Conservation (phyloP, 176 grass and related monocot genomes). For the Zoysia japonica region DNA sequence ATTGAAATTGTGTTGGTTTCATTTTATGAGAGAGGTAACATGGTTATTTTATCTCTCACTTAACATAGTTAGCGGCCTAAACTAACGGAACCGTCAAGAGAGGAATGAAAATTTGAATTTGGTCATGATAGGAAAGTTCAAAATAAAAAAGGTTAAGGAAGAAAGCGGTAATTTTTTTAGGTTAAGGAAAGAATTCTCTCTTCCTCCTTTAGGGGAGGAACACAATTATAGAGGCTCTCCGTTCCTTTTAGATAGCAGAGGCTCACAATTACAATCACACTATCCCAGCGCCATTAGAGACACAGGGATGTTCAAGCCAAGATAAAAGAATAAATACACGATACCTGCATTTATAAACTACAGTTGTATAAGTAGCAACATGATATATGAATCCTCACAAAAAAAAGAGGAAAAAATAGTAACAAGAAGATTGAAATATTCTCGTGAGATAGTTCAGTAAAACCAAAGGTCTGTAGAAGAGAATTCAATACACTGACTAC, state of each 20-base stretch:
- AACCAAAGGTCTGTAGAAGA: background rate
- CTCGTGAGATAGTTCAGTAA: background rate
- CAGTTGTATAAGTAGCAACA: too few relatives aligned
- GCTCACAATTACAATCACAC: background rate
- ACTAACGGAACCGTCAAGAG: too few relatives aligned
- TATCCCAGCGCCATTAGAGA: background rate
- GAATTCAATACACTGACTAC: background rate
- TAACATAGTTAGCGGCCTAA: too few relatives aligned
- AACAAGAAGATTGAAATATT: background rate
- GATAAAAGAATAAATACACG: background rate
- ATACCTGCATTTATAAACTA: too few relatives aligned
- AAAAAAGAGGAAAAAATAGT: background rate
- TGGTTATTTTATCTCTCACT: too few relatives aligned
- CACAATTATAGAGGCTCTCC: background rate
- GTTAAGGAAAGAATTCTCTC: too few relatives aligned
- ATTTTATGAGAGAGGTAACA: too few relatives aligned
- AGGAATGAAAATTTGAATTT: too few relatives aligned
- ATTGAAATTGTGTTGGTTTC: too few relatives aligned
- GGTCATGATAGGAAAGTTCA: too few relatives aligned
- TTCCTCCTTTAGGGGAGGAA: background rate
- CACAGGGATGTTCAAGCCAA: background rate
- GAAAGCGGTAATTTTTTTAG: too few relatives aligned
- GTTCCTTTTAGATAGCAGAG: background rate
- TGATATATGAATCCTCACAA: background rate
- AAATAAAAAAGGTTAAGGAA: too few relatives aligned